phyloP scores from a whole-genome alignment of 306 rosid species.

The Canavalia gladiata region DNA sequence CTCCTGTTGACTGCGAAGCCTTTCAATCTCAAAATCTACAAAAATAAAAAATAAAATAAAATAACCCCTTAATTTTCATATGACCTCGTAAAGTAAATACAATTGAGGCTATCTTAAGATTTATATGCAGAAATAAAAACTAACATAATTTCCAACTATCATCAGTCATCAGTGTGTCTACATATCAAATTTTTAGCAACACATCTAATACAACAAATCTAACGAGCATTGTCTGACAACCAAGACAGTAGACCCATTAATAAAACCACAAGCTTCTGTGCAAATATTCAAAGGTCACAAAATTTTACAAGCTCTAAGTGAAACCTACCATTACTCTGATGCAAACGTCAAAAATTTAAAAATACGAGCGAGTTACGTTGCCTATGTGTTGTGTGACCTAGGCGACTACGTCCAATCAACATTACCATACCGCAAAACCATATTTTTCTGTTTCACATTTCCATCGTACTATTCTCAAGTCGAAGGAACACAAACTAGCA shows the following conservation, averaged over 20 bases:
- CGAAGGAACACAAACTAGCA: conserved; percentile 16
- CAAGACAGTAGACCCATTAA: conserved; percentile 18
- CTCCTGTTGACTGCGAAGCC: conserved; percentile 17
- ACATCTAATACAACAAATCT: conserved; percentile 3
- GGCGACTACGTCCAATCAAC: background rate
- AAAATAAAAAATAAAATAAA: background rate
- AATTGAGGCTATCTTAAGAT: conserved; percentile 17
- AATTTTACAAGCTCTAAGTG: background rate
- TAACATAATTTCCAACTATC: background rate
- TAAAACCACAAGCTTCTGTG: conserved; percentile 24
- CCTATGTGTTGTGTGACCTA: background rate
- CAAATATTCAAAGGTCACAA: background rate
- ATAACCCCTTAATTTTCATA: conserved; percentile 6
- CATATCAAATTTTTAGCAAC: conserved; percentile 14
- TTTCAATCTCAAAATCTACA: conserved; percentile 44
- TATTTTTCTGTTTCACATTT: background rate
- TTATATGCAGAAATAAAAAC: conserved; percentile 7
- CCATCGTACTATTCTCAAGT: background rate
- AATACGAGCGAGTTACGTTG: background rate
- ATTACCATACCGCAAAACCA: conserved; percentile 22
- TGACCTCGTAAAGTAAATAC: background rate
- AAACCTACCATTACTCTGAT: conserved; percentile 12
- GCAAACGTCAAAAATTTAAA: background rate
- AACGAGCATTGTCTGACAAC: conserved; percentile 1
- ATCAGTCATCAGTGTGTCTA: background rate